These are phyloP conservation scores for Yueomyces sp. DNA, from an alignment of 805 yeast genomes.

Conservation along the genomic window DNA sequence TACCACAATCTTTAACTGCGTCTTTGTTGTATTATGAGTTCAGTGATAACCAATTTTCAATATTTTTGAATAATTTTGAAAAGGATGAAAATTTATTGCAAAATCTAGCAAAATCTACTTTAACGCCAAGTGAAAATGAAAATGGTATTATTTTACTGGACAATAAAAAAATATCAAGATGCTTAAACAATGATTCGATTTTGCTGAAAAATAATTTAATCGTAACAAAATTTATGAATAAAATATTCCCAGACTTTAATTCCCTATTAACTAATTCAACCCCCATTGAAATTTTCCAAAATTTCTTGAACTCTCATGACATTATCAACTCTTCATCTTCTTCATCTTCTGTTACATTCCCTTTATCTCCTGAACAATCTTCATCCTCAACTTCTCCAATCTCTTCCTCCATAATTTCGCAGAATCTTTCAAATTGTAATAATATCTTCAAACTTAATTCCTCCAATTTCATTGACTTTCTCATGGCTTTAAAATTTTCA, in stretches of 20 bases:
- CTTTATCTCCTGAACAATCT: slow-evolving; percentile 7
- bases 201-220: slow-evolving; percentile 18
- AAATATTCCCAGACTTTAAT: slow-evolving; percentile 12
- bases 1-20: slow-evolving; percentile 18
- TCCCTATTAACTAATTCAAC: slow-evolving; percentile 15
- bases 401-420: too few species aligned
- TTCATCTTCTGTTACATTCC: too few species aligned
- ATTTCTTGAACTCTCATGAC: slow-evolving; percentile 2
- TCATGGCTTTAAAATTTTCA: slow-evolving; percentile 21
- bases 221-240: slow-evolving; percentile 17
- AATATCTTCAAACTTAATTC: slow-evolving; percentile 19
- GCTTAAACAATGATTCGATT: slow-evolving; percentile 12
- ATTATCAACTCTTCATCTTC: too few species aligned
- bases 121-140: slow-evolving; percentile 12
- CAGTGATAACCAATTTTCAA: slow-evolving; percentile 8
- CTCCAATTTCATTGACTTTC: slow-evolving; percentile 16
- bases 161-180: neutral
- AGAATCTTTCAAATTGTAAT: neutral
- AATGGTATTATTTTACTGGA: neutral
- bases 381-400: too few species aligned
- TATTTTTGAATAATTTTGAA: slow-evolving; percentile 12
- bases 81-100: too few species aligned
- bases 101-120: slow-evolving; percentile 15
- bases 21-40: slow-evolving; percentile 21
- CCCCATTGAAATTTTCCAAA: slow-evolving; percentile 10